A percentile compares a stretch with the other conserved stretches of the same genome.
These are phyloP conservation scores for Cronartium ribicola DNA, from an alignment of 1,284 basidiomycete species.

Conservation along the genomic window DNA sequence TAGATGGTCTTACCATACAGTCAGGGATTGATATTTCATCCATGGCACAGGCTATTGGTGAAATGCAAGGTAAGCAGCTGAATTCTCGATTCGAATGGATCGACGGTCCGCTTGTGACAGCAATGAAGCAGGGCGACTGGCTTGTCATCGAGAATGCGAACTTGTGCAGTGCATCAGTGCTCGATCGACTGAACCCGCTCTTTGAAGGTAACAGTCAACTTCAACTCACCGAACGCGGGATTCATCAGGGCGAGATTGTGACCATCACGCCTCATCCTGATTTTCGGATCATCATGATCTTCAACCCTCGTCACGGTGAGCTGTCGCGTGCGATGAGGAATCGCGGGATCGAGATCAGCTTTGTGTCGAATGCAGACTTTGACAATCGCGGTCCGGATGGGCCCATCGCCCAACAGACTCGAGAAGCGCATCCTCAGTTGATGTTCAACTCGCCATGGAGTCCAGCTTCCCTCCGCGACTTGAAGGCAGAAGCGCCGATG, in stretches of 20 bases:
- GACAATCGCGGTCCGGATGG: not conserved
- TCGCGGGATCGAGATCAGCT: conserved; percentile 79
- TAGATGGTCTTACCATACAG: conserved; percentile 50
- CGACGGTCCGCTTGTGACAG: conserved; percentile 85
- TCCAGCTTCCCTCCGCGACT: not conserved
- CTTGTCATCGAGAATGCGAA: conserved; percentile 89
- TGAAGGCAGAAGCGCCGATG: not conserved
- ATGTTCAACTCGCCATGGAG: not conserved
- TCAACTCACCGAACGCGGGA: conserved; percentile 82
- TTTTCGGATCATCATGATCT: conserved; percentile 91
- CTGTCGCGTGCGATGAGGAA: conserved; percentile 98
- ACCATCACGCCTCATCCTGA: conserved; percentile 74
- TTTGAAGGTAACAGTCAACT: conserved; percentile 81
- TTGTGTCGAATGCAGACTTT: conserved; percentile 37
- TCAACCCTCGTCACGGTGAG: conserved; percentile 87
- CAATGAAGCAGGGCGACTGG: conserved; percentile 84
- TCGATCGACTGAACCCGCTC: conserved; percentile 93
- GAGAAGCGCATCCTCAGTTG: not conserved
- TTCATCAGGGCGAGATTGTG: conserved; percentile 70
- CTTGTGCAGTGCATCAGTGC: conserved; percentile 86
- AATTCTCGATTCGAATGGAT: conserved; percentile 75
- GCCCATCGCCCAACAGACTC: not conserved
- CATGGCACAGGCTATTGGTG: not conserved
- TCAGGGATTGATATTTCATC: not conserved
- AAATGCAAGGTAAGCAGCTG: conserved; percentile 8